Percentiles rank a stretch among this genome's conserved stretches.
Conservation (phyloP, 208 protist genomes). For the Tritrichomonas foetus region DNA sequence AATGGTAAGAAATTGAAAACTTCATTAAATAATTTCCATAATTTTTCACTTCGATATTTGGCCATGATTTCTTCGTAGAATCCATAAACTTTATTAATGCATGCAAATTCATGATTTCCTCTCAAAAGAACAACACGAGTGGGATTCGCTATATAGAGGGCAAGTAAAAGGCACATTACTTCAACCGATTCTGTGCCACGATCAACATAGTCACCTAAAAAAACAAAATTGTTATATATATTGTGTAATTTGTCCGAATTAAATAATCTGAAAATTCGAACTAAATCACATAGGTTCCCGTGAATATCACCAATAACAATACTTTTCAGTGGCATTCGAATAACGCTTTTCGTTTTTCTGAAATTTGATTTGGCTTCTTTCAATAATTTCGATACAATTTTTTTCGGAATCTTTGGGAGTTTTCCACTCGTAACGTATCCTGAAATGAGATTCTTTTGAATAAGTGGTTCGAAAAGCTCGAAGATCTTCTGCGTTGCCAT, state of each 20-base stretch:
- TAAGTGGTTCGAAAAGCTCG: too few relatives aligned
- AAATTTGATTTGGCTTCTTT: too few relatives aligned
- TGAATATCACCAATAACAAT: constrained; percentile 25
- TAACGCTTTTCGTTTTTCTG: too few relatives aligned
- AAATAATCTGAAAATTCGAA: constrained; percentile 74
- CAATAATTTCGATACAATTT: too few relatives aligned
- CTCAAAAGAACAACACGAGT: constrained; percentile 73
- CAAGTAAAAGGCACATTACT: constrained; percentile 76
- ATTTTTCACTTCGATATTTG: constrained; percentile 66
- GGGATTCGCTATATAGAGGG: constrained; percentile 74
- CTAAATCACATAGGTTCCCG: constrained; percentile 58
- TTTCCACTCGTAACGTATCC: too few relatives aligned
- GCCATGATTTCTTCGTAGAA: constrained; percentile 91
- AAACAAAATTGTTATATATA: too few relatives aligned
- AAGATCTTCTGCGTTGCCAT: too few relatives aligned
- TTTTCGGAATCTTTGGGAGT: too few relatives aligned
- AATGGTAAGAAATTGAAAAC: constrained; percentile 98
- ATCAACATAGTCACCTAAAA: constrained; percentile 68
- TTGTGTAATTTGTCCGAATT: constrained; percentile 81
- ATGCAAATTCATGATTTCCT: constrained; percentile 81
- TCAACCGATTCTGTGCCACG: constrained; percentile 64
- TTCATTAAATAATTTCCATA: constrained; percentile 92
- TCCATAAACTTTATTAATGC: constrained; percentile 90
- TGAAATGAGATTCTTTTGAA: too few relatives aligned
- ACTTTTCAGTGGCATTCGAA: too few relatives aligned